A percentile compares a stretch with the other conserved stretches of the same genome.
These are phyloP conservation scores for Guillardia theta DNA, from an alignment of 78 protist genomes.

Conservation along the genomic window DNA sequence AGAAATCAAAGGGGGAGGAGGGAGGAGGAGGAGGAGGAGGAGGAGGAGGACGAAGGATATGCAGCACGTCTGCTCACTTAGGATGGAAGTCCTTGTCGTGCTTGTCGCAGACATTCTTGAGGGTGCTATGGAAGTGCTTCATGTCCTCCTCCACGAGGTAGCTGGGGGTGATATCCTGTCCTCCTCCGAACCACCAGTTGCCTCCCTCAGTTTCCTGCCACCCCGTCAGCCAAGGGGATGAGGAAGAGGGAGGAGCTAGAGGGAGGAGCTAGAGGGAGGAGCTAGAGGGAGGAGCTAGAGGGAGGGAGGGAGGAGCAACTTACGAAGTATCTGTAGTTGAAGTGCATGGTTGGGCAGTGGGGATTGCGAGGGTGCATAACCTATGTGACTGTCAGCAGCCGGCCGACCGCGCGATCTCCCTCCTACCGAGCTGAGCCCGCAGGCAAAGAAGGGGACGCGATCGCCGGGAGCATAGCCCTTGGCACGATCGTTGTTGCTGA, in stretches of 20 bases:
- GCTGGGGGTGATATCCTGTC: constrained; percentile 51
- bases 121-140: constrained; percentile 57
- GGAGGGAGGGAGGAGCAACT: not conserved
- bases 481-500: not conserved
- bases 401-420: no score
- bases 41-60: no score
- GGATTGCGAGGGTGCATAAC: constrained; percentile 66
- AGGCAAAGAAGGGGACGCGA: constrained; percentile 47
- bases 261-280: not conserved
- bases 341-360: constrained; percentile 64
- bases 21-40: no score
- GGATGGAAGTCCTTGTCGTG: constrained; percentile 45
- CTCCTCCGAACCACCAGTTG: constrained; percentile 69
- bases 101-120: constrained; percentile 57
- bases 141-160: constrained; percentile 37
- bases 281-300: not conserved
- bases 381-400: no score
- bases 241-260: not conserved
- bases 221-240: not conserved
- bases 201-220: not conserved
- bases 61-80: no score
- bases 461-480: constrained; percentile 1
- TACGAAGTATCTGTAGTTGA: constrained; percentile 66
- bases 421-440: constrained; percentile 23
- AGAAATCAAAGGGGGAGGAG: no score